Conservation (phyloP, 805 yeast species). For the Saccharomycopsis capsularis region DNA sequence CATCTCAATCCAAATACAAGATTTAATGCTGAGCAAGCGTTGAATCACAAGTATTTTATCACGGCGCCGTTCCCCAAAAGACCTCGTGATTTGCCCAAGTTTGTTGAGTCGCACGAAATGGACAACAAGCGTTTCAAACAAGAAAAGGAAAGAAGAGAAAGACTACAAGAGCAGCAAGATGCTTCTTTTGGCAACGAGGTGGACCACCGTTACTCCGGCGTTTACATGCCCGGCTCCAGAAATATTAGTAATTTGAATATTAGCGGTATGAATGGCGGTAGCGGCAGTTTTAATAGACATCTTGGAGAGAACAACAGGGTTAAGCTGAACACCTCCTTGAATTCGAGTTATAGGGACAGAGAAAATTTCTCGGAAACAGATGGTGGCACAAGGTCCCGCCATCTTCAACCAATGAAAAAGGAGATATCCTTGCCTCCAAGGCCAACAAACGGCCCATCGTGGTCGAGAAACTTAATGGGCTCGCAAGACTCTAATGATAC, state of each 20-base stretch:
- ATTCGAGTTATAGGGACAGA: neutral
- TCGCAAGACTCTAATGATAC: too few species aligned
- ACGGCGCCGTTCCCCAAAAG: constrained; percentile 59
- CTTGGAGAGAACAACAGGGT: too few species aligned
- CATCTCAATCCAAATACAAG: constrained; percentile 66
- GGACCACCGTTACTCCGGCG: too few species aligned
- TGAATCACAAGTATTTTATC: constrained; percentile 61
- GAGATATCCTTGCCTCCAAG: neutral
- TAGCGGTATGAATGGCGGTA: too few species aligned
- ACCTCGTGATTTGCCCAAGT: constrained; percentile 35
- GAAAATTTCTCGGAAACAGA: neutral
- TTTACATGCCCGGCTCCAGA: too few species aligned
- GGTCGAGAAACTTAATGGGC: too few species aligned
- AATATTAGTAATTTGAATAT: too few species aligned
- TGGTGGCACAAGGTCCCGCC: neutral
- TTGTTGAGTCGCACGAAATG: constrained; percentile 85
- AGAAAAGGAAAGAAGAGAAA: constrained; percentile 9
- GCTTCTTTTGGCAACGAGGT: too few species aligned
- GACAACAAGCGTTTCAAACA: constrained; percentile 57
- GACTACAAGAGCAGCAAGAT: neutral
- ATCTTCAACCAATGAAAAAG: neutral
- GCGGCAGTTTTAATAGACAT: too few species aligned
- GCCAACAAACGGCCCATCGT: neutral
- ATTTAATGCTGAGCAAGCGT: constrained; percentile 72
- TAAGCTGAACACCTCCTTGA: neutral